Base-by-base conservation (phyloP, 768 basidiomycete species). In the Lactarius vividus region DNA sequence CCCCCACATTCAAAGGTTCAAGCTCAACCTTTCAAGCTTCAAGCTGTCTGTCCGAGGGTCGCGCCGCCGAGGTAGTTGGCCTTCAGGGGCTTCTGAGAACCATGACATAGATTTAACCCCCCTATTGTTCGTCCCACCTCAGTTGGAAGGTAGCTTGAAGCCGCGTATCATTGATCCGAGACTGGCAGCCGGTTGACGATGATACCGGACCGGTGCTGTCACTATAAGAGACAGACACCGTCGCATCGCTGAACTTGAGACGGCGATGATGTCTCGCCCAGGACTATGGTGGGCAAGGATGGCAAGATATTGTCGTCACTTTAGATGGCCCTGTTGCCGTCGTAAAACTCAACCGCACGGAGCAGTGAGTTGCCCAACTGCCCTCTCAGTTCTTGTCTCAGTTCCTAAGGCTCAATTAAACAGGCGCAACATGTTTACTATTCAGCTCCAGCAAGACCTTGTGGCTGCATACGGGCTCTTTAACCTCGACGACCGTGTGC, bases 401-500 rank as follows among this genome's bases (percentile, higher is more conserved):
- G 23, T 37, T 15, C 42, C 3, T 40, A 11, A 8, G 44, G 52
- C 64, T 28, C 5, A 57, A 49, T 23, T 37, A 20, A 42, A n/a
- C 52, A 85, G 84, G 67, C 77, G 80, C 54, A 86, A 85, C 67
- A 81, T 78, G 8, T 81, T 81, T 70, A 75, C 71, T 29, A 59
- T 44, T 3, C 67, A 61, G 13, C 65, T 84, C 15, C 72, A 74
- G 29, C 31, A 72, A 0, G 83, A 85, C 16, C 70, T 84, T 42
- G 73, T 79, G 39, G 72, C 79, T 53, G 77, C 77, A 1, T 84
- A 83, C 65, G 78, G 78, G 23, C 69, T 83, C 3, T 78, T 78
- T 23, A 83, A 85, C 75, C 76, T 73, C 56, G 85, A 85, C 63
- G 84, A 85, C 68, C 78, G 81, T 44, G 81, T 85, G 26, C 78